Evolutionary conservation across 805 yeast genomes (phyloP).

Genomic region (Pichia nakasei): DNA sequence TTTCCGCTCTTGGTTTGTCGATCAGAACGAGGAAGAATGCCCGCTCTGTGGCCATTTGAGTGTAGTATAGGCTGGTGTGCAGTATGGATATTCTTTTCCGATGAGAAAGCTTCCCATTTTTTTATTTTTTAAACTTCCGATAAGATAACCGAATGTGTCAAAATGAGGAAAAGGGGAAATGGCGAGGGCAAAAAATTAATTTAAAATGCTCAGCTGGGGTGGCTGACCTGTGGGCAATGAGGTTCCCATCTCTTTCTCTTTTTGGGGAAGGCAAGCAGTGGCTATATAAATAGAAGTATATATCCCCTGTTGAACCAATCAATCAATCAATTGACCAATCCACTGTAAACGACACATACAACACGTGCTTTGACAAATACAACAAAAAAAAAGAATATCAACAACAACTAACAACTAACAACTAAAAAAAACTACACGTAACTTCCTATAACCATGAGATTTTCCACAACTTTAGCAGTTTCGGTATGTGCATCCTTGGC

Average conservation of each 20-base stretch:
- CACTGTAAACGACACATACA: not conserved
- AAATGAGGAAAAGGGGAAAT: not conserved
- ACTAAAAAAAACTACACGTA: not conserved
- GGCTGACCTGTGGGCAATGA: not conserved
- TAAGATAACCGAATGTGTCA: not conserved
- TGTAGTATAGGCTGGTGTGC: not conserved
- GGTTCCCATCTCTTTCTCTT: not conserved
- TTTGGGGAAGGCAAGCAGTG: not conserved
- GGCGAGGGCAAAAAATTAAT: not conserved
- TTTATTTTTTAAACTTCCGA: too few relatives aligned
- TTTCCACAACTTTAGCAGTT: constrained; percentile 6
- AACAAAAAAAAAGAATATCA: too few relatives aligned
- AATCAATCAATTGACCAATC: too few relatives aligned
- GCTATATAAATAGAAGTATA: not conserved
- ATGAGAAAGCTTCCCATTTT: too few relatives aligned
- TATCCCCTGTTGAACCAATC: too few relatives aligned
- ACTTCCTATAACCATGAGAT: not conserved
- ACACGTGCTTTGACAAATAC: not conserved
- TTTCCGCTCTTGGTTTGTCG: constrained; percentile 66
- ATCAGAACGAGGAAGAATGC: constrained; percentile 56
- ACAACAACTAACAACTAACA: not conserved
- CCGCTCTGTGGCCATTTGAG: constrained; percentile 58
- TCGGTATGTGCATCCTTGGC: constrained; percentile 5
- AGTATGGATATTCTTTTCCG: too few relatives aligned
- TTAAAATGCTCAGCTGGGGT: not conserved